Evolutionary conservation across 805 yeast species (phyloP), one percentile per base, ranked within the genome.

Genomic region (Saturnispora hagleri): DNA sequence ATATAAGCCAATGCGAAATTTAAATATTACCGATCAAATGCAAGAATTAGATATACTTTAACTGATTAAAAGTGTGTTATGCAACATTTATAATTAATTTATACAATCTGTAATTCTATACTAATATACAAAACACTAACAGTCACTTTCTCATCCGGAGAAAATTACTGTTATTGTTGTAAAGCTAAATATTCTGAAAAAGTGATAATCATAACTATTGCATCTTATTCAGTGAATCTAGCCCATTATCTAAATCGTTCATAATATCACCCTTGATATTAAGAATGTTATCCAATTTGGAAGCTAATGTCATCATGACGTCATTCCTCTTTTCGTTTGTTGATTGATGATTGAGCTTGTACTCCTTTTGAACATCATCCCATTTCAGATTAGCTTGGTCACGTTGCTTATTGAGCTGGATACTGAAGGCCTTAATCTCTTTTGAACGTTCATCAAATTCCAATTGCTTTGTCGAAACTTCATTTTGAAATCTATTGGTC

Each of bases 181-280:
- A 31, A 31, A 31, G 34, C n/a, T 2, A 31, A 31, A 9, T 4
- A 31, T 12, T 31, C 5, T 31, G 15, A 24, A 41, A 13, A 41
- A 41, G n/a, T 8, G 8, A 2, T 9, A 22, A 10, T 40, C 9
- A n/a, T n/a, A 26, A 33, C 9, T 15, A 24, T 27, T 24, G 12
- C 10, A 24, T n/a, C 22, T 22, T 41, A 36, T 33, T 33, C 22
- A 44, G 33, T n/a, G 47, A 47, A 17, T 47, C 28, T 18, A 47
- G n/a, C 5, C 58, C 71, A 36, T 75, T 81, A 58, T 82, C 87
- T 46, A 86, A 70, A 49, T 79, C 75, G 20, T 75, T 73, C 62
- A 86, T 91, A 43, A 86, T 75, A 53, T 76, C 79, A 55, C 82
- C 67, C 67, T 87, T 87, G 68, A 87, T 83, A 46, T 73, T 75